Conservation (phyloP, 495 filamentous ascomycete genomes). For the Durotheca rogersii region DNA sequence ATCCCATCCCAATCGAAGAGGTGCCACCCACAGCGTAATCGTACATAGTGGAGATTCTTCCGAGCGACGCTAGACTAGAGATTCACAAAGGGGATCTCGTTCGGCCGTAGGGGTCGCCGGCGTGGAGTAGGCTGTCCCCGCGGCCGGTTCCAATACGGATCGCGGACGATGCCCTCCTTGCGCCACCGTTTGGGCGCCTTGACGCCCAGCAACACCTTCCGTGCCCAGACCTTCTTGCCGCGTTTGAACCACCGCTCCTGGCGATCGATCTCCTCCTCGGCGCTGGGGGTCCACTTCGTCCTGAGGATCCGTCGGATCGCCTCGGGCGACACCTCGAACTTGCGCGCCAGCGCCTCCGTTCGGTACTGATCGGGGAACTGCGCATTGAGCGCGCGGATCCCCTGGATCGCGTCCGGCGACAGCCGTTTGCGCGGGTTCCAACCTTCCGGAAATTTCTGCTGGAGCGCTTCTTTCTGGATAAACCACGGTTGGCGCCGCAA, state of each 20-base stretch:
- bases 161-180: constrained; percentile 60
- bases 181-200: constrained; percentile 70
- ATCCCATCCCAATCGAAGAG: too few species aligned
- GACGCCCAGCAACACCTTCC: constrained; percentile 66
- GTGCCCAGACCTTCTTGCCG: constrained; percentile 73
- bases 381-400: constrained; percentile 75
- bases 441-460: constrained; percentile 70
- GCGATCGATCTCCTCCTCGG: constrained; percentile 60
- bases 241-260: constrained; percentile 74
- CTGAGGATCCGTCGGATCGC: constrained; percentile 83
- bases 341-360: constrained; percentile 67
- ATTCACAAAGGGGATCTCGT: not conserved
- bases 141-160: constrained; percentile 38
- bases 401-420: constrained; percentile 85
- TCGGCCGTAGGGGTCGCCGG: constrained; percentile 5
- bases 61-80: too few species aligned
- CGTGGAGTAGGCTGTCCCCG: constrained; percentile 27
- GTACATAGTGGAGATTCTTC: too few species aligned
- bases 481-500: constrained; percentile 74
- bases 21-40: too few species aligned
- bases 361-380: constrained; percentile 74
- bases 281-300: constrained; percentile 74
- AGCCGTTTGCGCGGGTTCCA: constrained; percentile 84
- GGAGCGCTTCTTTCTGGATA: constrained; percentile 66
- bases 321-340: constrained; percentile 85